phyloP scores from a whole-genome alignment of 345 rosid species.

The Camelina laxa region DNA sequence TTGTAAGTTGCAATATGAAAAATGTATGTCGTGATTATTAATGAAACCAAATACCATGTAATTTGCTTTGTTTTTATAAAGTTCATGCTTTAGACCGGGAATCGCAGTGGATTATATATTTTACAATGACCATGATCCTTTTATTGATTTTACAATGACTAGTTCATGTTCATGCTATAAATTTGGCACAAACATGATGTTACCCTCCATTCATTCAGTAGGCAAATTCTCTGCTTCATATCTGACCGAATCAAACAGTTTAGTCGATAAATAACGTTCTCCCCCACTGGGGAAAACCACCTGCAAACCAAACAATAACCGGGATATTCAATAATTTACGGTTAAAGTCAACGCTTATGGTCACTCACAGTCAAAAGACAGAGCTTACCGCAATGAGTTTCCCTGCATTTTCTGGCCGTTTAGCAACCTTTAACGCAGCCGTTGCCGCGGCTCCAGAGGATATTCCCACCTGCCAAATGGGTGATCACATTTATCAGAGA shows the following conservation, averaged over 20 bases:
- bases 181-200: neutral
- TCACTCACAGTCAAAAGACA: neutral
- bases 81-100: no score
- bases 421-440: slow-evolving; percentile 62
- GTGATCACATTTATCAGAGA: neutral
- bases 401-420: slow-evolving; percentile 66
- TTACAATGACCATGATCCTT: no score
- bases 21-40: no score
- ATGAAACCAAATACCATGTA: no score
- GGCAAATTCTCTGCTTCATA: slow-evolving; percentile 63
- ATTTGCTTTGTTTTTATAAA: no score
- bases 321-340: neutral
- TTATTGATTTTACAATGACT: neutral
- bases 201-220: slow-evolving; percentile 39
- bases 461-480: slow-evolving; percentile 59
- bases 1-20: no score
- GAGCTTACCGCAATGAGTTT: slow-evolving; percentile 56
- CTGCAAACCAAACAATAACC: slow-evolving; percentile 47
- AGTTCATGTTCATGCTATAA: slow-evolving; percentile 17
- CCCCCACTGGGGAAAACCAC: slow-evolving; percentile 72
- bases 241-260: slow-evolving; percentile 61
- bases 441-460: slow-evolving; percentile 72
- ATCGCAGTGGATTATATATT: no score
- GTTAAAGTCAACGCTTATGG: neutral
- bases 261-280: slow-evolving; percentile 72